Evolutionary conservation across 2,329 filamentous ascomycete species (phyloP), one percentile per base, ranked within the genome.

Genomic region (Ophiostoma triangulosporum): DNA sequence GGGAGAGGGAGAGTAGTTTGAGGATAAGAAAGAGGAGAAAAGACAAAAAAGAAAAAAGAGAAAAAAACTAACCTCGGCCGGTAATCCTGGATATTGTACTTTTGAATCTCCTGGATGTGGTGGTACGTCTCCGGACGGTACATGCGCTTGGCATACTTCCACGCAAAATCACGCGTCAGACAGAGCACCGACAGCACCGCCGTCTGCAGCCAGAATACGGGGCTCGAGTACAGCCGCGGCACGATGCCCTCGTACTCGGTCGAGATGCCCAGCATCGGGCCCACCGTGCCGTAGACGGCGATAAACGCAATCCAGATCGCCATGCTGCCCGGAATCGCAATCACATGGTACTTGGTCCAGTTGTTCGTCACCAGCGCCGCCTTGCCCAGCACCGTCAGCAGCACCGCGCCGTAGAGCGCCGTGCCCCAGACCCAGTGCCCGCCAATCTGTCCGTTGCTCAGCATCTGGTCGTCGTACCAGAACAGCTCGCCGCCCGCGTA

Each of bases 41-140:
- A 35, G 20, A 20, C 14, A 43, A 38, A 11, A 50, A 33, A 38
- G 22, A 36, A 55, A 14, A 33, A 14, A n/a, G 22, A 14, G 17
- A 26, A 6, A 50, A 31, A 35, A 22, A 15, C 77, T 61, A 78
- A 90, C 87, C 93, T 83, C 57, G 93, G 93, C 64, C 93, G 78
- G 70, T 98, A 98, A 71, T 98, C 93, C 71, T 98, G 93, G 57
- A 98, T 95, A 63, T 98, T 98, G 73, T 97, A 98, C 71, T 98
- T 98, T 69, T 98, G 93, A 62, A 98, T 98, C 72, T 98, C 93
- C 69, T 98, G 93, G 59, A 98, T 93, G 67, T 98, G 93, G 63
- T 98, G 93, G 64, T 98, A 98, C 43, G 88, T 83, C 70, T 96
- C 86, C 22, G 93, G 93, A 61, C 83, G 84, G 71, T 97, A 98